These are phyloP conservation scores for Globisporangium irregulare DNA, from an alignment of 352 stramenopile species.

Conservation along the genomic window DNA sequence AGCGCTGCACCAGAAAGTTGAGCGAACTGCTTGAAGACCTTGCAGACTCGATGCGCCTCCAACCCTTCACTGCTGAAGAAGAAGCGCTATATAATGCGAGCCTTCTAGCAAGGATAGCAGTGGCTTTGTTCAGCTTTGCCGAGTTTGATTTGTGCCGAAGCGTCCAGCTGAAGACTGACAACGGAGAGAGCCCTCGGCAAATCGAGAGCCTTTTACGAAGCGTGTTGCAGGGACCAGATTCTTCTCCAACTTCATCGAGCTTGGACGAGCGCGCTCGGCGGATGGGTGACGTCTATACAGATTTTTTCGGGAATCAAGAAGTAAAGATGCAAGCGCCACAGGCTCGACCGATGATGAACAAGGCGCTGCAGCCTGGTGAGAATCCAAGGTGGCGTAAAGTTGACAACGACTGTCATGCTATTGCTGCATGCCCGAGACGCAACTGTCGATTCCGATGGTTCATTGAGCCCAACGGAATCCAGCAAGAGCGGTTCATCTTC, in stretches of 20 bases:
- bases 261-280: slow-evolving; percentile 3
- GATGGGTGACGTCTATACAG: background rate
- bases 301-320: background rate
- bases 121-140: background rate
- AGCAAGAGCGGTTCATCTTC: slow-evolving; percentile 19
- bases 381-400: slow-evolving; percentile 6
- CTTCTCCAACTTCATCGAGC: background rate
- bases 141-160: slow-evolving; percentile 5
- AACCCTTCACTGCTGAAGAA: slow-evolving; percentile 1
- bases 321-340: background rate
- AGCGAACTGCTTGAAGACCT: background rate
- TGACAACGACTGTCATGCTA: background rate
- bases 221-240: background rate
- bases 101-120: background rate
- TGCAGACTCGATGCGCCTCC: background rate
- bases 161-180: background rate
- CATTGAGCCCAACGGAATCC: slow-evolving; percentile 13
- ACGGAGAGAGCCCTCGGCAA: background rate
- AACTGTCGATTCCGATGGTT: slow-evolving; percentile 20
- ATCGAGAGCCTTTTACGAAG: slow-evolving; percentile 1
- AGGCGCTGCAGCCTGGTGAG: background rate
- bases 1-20: background rate
- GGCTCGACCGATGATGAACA: background rate
- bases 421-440: background rate
- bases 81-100: slow-evolving; percentile 1